Conservation (phyloP, 441 rosid genomes). For the Theobroma grandiflorum region DNA sequence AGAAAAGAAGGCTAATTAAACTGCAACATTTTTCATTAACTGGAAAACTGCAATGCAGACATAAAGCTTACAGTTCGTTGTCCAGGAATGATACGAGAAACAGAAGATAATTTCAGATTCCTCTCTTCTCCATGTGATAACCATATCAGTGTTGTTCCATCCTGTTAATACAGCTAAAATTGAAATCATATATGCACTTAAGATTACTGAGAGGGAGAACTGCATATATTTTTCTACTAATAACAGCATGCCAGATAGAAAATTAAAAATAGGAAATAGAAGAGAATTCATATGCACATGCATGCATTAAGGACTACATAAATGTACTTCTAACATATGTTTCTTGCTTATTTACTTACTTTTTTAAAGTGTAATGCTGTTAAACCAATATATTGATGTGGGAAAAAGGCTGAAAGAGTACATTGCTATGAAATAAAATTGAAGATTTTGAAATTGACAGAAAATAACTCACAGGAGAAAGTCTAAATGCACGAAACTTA, state of each 20-base stretch:
- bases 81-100: conserved; percentile 74
- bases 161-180: conserved; percentile 67
- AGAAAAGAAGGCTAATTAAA: conserved; percentile 26
- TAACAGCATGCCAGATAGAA: neutral
- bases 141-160: conserved; percentile 81
- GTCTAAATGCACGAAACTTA: conserved; percentile 89
- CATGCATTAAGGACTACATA: neutral
- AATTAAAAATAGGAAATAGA: neutral
- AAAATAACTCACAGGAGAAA: conserved; percentile 72
- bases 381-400: neutral
- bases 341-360: no score
- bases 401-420: neutral
- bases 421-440: neutral
- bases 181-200: conserved; percentile 47
- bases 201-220: conserved; percentile 23
- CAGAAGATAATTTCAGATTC: conserved; percentile 59
- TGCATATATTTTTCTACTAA: neutral
- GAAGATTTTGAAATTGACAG: neutral
- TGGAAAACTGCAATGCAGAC: neutral
- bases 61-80: conserved; percentile 85
- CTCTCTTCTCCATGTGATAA: conserved; percentile 78
- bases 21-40: conserved; percentile 16
- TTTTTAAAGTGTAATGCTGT: neutral
- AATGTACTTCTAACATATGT: neutral
- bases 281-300: neutral